Percentiles rank a stretch among this genome's conserved stretches.
phyloP scores from a whole-genome alignment of 345 rosid species.

The Erucastrum elatum region DNA sequence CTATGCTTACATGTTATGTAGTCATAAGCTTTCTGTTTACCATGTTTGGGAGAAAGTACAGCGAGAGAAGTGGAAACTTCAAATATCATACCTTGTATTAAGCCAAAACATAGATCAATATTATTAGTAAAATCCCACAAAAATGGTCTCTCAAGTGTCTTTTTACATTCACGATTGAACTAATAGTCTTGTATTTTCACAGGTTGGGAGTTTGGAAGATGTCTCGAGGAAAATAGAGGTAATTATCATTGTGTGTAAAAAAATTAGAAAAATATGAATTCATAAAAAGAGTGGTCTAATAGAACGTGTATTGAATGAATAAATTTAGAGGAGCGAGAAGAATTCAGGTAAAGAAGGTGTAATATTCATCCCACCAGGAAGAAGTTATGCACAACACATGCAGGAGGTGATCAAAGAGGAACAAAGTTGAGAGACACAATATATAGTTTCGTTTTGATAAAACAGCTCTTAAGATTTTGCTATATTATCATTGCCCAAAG shows the following conservation, averaged over 20 bases:
- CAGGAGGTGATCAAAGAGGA: constrained; percentile 51
- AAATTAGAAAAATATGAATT: neutral
- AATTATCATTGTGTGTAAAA: neutral
- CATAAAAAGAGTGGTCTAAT: neutral
- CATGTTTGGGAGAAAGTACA: too few species aligned
- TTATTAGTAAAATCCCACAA: neutral
- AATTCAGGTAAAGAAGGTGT: constrained; percentile 97
- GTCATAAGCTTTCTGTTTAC: neutral
- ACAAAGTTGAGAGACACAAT: neutral
- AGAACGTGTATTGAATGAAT: constrained; percentile 16
- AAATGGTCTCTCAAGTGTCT: neutral
- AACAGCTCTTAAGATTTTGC: constrained; percentile 28
- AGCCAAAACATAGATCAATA: too few species aligned
- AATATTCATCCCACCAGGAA: constrained; percentile 93
- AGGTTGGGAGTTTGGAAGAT: constrained; percentile 96
- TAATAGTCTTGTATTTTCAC: constrained; percentile 26
- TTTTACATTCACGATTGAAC: constrained; percentile 10
- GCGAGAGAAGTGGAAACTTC: too few species aligned
- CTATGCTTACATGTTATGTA: too few species aligned
- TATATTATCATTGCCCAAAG: constrained; percentile 13
- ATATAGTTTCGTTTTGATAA: constrained; percentile 20
- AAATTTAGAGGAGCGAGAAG: constrained; percentile 67
- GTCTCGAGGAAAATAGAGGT: constrained; percentile 95
- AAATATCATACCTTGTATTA: too few species aligned
- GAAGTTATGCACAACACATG: constrained; percentile 84